Conservation (phyloP, 257 asterid species). For the Capsicum rhomboideum region DNA sequence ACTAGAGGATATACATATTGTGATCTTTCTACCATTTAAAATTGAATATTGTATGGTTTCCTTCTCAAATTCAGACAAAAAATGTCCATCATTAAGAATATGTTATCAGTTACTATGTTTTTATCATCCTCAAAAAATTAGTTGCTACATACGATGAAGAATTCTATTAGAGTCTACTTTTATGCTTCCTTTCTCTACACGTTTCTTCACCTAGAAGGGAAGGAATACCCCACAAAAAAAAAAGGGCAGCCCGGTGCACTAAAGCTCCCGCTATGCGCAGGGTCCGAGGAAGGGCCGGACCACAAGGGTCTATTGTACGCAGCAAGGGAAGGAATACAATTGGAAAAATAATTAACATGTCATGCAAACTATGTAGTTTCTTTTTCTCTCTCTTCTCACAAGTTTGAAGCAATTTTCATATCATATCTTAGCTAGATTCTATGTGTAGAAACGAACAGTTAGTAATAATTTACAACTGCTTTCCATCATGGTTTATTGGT, state of each 20-base stretch:
- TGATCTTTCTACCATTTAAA: neutral
- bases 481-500: neutral
- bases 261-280: too few species aligned
- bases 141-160: neutral
- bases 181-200: neutral
- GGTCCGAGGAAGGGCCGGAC: too few species aligned
- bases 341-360: neutral
- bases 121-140: too few species aligned
- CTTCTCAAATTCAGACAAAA: neutral
- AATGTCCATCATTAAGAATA: neutral
- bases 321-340: neutral
- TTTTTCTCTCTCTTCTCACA: neutral
- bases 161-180: neutral
- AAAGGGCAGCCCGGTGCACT: too few species aligned
- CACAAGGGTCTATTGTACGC: too few species aligned
- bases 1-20: neutral
- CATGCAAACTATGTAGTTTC: neutral
- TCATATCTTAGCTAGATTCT: neutral
- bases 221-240: too few species aligned
- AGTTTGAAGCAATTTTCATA: neutral
- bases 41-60: neutral
- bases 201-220: neutral
- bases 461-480: neutral
- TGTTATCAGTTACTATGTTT: neutral
- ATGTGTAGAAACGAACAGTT: neutral